Conservation (phyloP, 495 filamentous ascomycete genomes). For the Aspergillus wentii region DNA sequence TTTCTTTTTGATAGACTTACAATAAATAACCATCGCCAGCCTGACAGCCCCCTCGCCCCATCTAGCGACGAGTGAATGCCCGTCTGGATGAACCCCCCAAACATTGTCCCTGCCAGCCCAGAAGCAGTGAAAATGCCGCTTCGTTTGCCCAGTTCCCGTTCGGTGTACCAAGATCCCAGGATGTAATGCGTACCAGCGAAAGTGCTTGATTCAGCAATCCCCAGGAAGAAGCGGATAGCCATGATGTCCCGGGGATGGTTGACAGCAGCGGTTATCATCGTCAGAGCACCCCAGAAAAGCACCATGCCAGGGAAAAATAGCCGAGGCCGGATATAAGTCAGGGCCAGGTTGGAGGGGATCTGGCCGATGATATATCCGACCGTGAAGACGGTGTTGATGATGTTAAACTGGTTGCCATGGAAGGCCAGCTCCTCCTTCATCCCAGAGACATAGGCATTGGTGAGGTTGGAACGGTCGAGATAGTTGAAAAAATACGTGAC, state of each 20-base stretch:
- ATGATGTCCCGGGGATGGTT: conserved; percentile 50
- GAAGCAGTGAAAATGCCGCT: conserved; percentile 38
- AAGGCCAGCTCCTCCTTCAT: conserved; percentile 62
- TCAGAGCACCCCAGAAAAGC: conserved; percentile 55
- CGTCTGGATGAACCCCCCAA: conserved; percentile 53
- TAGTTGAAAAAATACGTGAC: conserved; percentile 50
- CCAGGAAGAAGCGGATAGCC: conserved; percentile 66
- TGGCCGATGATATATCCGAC: conserved; percentile 52
- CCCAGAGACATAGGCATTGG: conserved; percentile 61
- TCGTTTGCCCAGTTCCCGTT: conserved; percentile 59
- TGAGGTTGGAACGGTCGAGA: conserved; percentile 55
- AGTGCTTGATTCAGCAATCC: conserved; percentile 53
- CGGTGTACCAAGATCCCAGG: conserved; percentile 63
- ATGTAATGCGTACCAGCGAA: conserved; percentile 65
- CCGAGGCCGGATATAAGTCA: conserved; percentile 54
- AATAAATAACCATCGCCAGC: conserved; percentile 68
- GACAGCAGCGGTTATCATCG: conserved; percentile 53
- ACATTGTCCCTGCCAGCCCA: conserved; percentile 36
- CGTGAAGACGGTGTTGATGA: conserved; percentile 48
- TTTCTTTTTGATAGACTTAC: conserved; percentile 20
- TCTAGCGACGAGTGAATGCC: conserved; percentile 52
- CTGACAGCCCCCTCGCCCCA: conserved; percentile 44
- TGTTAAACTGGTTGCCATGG: conserved; percentile 51
- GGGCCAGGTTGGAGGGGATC: conserved; percentile 55
- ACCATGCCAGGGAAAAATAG: conserved; percentile 59